Evolutionary conservation across 31 red algal species (phyloP).

Genomic region (Odonthalia washingtoniensis): DNA sequence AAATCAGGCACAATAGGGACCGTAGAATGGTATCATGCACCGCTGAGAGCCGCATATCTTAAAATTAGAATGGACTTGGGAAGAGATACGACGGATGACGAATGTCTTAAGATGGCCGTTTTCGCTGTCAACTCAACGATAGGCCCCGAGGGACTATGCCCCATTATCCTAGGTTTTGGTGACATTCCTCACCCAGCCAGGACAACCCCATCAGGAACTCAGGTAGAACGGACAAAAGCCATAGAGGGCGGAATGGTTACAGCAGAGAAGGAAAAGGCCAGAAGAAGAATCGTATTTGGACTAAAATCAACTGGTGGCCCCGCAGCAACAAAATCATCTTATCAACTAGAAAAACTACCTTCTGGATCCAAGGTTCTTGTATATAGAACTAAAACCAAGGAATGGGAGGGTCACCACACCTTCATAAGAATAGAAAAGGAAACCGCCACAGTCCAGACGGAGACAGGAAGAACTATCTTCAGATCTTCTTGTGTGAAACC

Average conservation of each 20-base stretch:
- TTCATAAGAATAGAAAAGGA: conserved; percentile 1
- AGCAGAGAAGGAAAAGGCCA: not conserved
- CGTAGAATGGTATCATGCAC: conserved; percentile 46
- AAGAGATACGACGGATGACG: not conserved
- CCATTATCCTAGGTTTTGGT: conserved; percentile 34
- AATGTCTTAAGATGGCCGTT: conserved; percentile 19
- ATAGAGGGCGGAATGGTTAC: not conserved
- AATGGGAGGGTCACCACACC: not conserved
- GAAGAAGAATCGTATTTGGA: not conserved
- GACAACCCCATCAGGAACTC: not conserved
- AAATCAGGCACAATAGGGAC: conserved; percentile 1
- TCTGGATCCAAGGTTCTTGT: not conserved
- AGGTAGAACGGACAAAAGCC: not conserved
- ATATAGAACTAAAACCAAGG: not conserved
- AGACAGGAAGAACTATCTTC: not conserved
- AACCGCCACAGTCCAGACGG: not conserved
- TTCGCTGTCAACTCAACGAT: conserved; percentile 42
- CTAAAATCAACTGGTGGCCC: not conserved
- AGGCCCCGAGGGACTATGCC: conserved; percentile 22
- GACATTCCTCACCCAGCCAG: conserved; percentile 20
- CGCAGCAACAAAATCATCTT: not conserved
- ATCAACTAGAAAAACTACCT: not conserved
- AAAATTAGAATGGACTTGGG: not conserved
- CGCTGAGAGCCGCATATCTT: conserved; percentile 11
- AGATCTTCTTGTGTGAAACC: too few species aligned